These are phyloP conservation scores for Trichosporon sp. DNA, from an alignment of 1,284 basidiomycete genomes.

Conservation along the genomic window DNA sequence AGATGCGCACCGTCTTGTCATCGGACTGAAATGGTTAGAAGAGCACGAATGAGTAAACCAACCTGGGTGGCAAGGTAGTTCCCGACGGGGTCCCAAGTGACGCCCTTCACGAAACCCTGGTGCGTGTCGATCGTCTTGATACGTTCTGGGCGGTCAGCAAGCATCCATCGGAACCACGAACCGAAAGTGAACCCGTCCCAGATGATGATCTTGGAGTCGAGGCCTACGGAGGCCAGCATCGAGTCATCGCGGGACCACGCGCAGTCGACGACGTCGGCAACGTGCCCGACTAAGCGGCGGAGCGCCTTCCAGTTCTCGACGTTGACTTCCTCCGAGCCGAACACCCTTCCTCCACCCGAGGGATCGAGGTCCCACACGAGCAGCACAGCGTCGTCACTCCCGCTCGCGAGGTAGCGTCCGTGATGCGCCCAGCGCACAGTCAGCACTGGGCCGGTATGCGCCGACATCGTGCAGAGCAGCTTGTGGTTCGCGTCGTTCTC, in stretches of 20 bases:
- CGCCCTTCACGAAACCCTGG: constrained; percentile 96
- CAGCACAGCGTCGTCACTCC: constrained; percentile 91
- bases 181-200: constrained; percentile 88
- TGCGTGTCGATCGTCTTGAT: constrained; percentile 83
- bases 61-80: constrained; percentile 87
- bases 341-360: constrained; percentile 77
- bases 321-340: constrained; percentile 89
- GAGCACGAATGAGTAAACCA: constrained; percentile 18
- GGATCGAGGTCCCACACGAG: constrained; percentile 98
- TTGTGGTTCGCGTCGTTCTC: constrained; percentile 77
- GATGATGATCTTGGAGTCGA: constrained; percentile 87
- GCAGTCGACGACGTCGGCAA: constrained; percentile 95
- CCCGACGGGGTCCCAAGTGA: constrained; percentile 97
- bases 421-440: constrained; percentile 95
- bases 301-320: constrained; percentile 97
- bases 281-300: constrained; percentile 87
- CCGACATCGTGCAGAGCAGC: constrained; percentile 83
- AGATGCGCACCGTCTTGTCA: constrained; percentile 93
- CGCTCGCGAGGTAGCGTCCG: constrained; percentile 90
- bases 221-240: constrained; percentile 89
- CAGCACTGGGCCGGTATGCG: constrained; percentile 90
- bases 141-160: constrained; percentile 63
- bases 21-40: constrained; percentile 67
- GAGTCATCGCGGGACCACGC: constrained; percentile 92
- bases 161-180: constrained; percentile 47